Conservation (phyloP, 495 filamentous ascomycete genomes). For the Elaphomyces granulatus region DNA sequence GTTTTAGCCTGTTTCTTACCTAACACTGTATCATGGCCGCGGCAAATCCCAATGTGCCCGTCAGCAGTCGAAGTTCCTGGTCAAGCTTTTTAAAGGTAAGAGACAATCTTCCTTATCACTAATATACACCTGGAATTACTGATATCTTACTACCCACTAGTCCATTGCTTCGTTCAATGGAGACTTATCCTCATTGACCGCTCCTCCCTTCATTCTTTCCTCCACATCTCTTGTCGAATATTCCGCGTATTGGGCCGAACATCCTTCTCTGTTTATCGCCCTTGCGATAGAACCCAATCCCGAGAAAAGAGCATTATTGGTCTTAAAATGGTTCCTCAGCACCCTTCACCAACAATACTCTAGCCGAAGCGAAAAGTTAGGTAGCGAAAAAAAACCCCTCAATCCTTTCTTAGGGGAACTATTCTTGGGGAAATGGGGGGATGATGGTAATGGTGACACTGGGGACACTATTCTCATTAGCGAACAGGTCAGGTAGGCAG, state of each 20-base stretch:
- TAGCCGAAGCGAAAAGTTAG: slow-evolving; percentile 76
- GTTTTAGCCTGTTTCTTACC: too few relatives aligned
- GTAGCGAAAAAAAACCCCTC: slow-evolving; percentile 94
- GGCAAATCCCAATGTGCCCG: too few relatives aligned
- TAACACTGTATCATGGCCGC: too few relatives aligned
- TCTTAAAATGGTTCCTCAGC: slow-evolving; percentile 94
- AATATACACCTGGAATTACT: slow-evolving; percentile 5
- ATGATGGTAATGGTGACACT: slow-evolving; percentile 41
- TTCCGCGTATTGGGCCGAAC: slow-evolving; percentile 93
- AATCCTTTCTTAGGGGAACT: slow-evolving; percentile 86
- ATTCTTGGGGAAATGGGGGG: slow-evolving; percentile 78
- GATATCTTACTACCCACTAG: slow-evolving; percentile 26
- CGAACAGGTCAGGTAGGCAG: slow-evolving; percentile 61
- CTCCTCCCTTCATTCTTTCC: slow-evolving; percentile 90
- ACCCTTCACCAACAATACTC: slow-evolving; percentile 93
- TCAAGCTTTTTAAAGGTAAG: slow-evolving; percentile 39
- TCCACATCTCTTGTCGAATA: slow-evolving; percentile 87
- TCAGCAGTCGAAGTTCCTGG: slow-evolving; percentile 37
- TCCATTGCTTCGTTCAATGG: slow-evolving; percentile 95
- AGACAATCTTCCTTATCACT: neutral
- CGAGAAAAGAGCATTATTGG: slow-evolving; percentile 68
- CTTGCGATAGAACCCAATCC: slow-evolving; percentile 70
- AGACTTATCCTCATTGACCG: slow-evolving; percentile 84
- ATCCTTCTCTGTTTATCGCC: slow-evolving; percentile 75
- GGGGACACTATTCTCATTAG: slow-evolving; percentile 60